Evolutionary conservation across 2,329 filamentous ascomycete genomes (phyloP), one percentile per base, ranked within the genome.

Genomic region (Verticillium nonalfalfae): DNA sequence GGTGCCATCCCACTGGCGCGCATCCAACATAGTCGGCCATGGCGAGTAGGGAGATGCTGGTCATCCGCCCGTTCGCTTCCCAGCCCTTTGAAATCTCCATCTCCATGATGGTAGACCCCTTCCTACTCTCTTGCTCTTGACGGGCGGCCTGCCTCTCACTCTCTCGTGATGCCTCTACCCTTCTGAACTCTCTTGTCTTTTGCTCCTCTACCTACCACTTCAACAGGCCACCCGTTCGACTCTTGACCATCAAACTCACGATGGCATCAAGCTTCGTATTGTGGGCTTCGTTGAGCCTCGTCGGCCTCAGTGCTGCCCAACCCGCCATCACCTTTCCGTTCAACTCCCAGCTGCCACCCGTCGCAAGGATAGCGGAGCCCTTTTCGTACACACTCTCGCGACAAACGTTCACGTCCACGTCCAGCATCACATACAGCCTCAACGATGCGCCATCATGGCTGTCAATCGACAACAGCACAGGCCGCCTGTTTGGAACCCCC

Each of bases 271-370:
- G 54, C 11, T 26, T 40, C 15, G 26, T 35, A 36, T 40, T 57
- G 26, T 35, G 38, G 31, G 36, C 39, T 34, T 33, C 50, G 5
- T 36, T 58, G 39, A 35, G 34, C 34, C 54, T 60, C 11, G 50
- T 63, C 31, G 61, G 64, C 54, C 59, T 66, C 58, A 66, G 40
- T 59, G 60, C 57, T 60, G 57, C 59, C 59, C 69, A 73, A 18
- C 83, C 83, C 11, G 68, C 72, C 31, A 70, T 80, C 57, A 76
- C 79, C 56, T 94, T 93, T 67, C 92, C 92, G 1, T 81, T 96
- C 73, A 96, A 95, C 74, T 87, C 90, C 2, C 93, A 97, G 73
- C 82, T 96, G 1, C 92, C 92, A 36, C 88, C 89, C 3, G 88
- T 93, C 59, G 92, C 91, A 21, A 84, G 90, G 66, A 79, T 90